phyloP scores from a whole-genome alignment of 768 basidiomycete genomes.

The Lanmaoa rubissima region DNA sequence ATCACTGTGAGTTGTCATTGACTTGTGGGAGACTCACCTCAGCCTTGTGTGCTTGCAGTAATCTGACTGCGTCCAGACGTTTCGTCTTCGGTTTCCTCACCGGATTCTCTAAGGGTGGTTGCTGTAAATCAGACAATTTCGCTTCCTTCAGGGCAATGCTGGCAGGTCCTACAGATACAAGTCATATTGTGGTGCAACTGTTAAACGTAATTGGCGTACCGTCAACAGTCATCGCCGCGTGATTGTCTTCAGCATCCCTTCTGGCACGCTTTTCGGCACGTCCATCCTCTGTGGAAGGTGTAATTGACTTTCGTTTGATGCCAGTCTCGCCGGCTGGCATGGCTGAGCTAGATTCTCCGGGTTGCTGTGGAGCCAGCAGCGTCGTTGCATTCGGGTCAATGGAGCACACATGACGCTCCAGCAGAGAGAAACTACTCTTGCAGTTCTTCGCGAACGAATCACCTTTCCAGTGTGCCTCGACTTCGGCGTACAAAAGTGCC shows the following conservation, averaged over 20 bases:
- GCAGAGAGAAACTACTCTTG: slow-evolving; percentile 68
- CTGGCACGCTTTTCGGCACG: slow-evolving; percentile 65
- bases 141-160: slow-evolving; percentile 17
- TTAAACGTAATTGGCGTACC: slow-evolving; percentile 27
- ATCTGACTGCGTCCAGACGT: slow-evolving; percentile 40
- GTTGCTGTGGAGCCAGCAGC: slow-evolving; percentile 16
- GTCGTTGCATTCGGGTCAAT: slow-evolving; percentile 37
- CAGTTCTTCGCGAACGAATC: slow-evolving; percentile 62
- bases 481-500: slow-evolving; percentile 77
- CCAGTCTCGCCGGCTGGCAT: slow-evolving; percentile 20
- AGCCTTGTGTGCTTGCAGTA: slow-evolving; percentile 58
- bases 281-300: slow-evolving; percentile 43
- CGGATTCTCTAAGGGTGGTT: slow-evolving; percentile 16
- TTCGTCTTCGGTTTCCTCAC: slow-evolving; percentile 37
- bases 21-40: slow-evolving; percentile 42
- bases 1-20: slow-evolving; percentile 4
- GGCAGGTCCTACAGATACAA: slow-evolving; percentile 13
- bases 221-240: slow-evolving; percentile 41
- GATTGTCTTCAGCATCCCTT: slow-evolving; percentile 43
- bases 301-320: slow-evolving; percentile 52
- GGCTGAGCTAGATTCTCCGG: slow-evolving; percentile 10
- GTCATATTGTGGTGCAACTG: slow-evolving; percentile 24
- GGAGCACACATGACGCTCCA: slow-evolving; percentile 73
- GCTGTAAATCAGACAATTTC: slow-evolving; percentile 20
- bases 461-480: slow-evolving; percentile 78